These are phyloP conservation scores for Colletotrichum godetiae DNA, from an alignment of 2,329 filamentous ascomycete genomes.

Conservation along the genomic window DNA sequence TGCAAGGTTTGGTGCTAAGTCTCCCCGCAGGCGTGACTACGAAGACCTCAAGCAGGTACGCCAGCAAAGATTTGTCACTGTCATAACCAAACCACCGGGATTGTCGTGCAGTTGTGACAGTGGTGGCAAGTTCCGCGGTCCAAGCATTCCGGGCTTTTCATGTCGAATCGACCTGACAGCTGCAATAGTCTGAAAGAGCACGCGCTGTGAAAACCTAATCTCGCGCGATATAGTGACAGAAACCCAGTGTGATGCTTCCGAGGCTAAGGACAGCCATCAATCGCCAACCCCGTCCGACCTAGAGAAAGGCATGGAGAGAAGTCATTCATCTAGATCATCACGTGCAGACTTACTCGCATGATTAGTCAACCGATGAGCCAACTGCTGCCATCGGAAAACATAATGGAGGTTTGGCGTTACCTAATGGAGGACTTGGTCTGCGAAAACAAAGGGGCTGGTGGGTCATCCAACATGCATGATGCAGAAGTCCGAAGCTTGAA, in stretches of 20 bases:
- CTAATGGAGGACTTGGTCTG: not conserved
- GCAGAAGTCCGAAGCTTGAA: not conserved
- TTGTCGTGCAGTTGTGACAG: not conserved
- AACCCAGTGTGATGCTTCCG: not conserved
- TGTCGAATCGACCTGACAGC: not conserved
- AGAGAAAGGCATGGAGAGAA: not conserved
- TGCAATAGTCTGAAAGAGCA: not conserved
- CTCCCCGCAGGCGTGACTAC: not conserved
- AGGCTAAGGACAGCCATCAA: not conserved
- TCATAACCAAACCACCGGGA: not conserved
- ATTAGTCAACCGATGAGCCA: not conserved
- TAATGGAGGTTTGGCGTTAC: not conserved
- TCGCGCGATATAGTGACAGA: not conserved
- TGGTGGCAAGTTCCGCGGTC: not conserved
- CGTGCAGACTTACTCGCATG: not conserved
- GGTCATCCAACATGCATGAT: not conserved
- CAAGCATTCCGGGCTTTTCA: not conserved
- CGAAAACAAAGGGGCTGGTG: not conserved
- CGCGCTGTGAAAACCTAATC: not conserved
- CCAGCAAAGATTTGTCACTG: not conserved
- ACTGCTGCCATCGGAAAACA: not conserved
- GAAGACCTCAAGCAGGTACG: not conserved
- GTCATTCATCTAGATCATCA: not conserved
- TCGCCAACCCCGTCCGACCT: not conserved
- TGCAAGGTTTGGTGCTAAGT: no score